Evolutionary conservation across 306 rosid genomes (phyloP), one percentile per base, ranked within the genome.

Genomic region (Acacia crassicarpa): DNA sequence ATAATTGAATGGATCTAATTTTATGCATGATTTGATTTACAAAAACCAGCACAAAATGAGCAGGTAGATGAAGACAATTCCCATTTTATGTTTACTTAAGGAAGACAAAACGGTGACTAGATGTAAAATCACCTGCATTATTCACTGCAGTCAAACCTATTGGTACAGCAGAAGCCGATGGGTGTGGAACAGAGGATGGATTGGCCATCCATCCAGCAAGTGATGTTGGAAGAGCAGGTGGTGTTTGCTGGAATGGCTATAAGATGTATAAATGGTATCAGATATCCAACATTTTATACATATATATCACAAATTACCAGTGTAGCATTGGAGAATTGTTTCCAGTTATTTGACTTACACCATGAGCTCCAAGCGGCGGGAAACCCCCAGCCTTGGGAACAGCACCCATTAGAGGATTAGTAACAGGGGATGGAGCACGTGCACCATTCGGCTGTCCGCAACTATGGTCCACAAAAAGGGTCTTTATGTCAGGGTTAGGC

Each of bases 381-480:
- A 96, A 96, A 78, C 92, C 95, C 84, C 92, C 98, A 2, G 93
- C 92, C 97, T 94, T 96, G 19, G 97, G 98, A 72, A 93, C 97
- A 72, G 82, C 91, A 53, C 97, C 97, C 98, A 96, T 92, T 79
- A 96, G 87, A 84, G 94, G 94, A 88, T 91, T 96, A 49, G 99
- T 96, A 78, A 92, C 98, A n/a, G 99, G 99, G 76, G 99, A 96
- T 25, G 99, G 98, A 66, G 99, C 98, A 80, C 98, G 87, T n/a
- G 99, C 98, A 80, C 98, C 98, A 92, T 96, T 96, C 2, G 98
- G 98, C 82, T 94, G 98, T 85, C 97, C 98, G 62, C 99, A 96
- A 82, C 93, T 92, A 85, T 96, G 99, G 90, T 96, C 99, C 27
- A 94, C 94, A 80, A 96, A 96, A 76, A 96, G 91, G 83, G 99